Conservation (phyloP, 495 filamentous ascomycete genomes). For the Lindgomyces ingoldianus region DNA sequence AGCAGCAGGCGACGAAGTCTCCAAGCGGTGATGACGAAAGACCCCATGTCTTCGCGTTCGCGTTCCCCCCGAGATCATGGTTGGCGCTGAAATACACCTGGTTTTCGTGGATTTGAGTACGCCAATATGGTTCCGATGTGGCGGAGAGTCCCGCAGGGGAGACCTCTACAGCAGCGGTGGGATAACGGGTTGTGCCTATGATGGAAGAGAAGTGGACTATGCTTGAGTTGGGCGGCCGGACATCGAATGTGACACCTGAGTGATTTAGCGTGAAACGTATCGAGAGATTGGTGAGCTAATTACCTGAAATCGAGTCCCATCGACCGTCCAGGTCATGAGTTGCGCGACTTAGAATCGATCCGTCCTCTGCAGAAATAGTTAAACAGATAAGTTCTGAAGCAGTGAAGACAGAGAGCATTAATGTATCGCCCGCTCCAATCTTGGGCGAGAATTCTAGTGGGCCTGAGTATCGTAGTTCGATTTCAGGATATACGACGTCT, state of each 20-base stretch:
- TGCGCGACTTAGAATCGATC: not conserved
- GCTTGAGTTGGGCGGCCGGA: not conserved
- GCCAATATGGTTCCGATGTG: constrained; percentile 19
- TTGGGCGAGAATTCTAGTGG: constrained; percentile 27
- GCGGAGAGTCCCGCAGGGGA: not conserved
- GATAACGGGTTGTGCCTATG: constrained; percentile 13
- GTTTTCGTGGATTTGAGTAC: constrained; percentile 20
- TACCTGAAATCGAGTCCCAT: constrained; percentile 30
- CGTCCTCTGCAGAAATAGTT: constrained; percentile 17
- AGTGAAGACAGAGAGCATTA: constrained; percentile 23
- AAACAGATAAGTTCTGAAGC: constrained; percentile 10
- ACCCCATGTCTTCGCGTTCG: constrained; percentile 54
- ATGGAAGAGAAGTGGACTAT: constrained; percentile 24
- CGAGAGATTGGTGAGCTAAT: not conserved
- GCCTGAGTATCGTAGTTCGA: constrained; percentile 11
- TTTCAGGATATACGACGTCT: constrained; percentile 18
- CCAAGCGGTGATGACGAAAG: constrained; percentile 46
- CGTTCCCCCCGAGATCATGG: constrained; percentile 50
- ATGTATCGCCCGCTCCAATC: not conserved
- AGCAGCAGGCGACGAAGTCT: constrained; percentile 47
- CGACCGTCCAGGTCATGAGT: constrained; percentile 19
- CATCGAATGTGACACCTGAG: constrained; percentile 23
- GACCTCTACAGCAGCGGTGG: constrained; percentile 20
- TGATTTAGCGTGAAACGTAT: not conserved
- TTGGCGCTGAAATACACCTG: constrained; percentile 47